Evolutionary conservation across 1,139 yeast species (phyloP), one percentile per base, ranked within the genome.

Genomic region (Nematodospora anomalae): DNA sequence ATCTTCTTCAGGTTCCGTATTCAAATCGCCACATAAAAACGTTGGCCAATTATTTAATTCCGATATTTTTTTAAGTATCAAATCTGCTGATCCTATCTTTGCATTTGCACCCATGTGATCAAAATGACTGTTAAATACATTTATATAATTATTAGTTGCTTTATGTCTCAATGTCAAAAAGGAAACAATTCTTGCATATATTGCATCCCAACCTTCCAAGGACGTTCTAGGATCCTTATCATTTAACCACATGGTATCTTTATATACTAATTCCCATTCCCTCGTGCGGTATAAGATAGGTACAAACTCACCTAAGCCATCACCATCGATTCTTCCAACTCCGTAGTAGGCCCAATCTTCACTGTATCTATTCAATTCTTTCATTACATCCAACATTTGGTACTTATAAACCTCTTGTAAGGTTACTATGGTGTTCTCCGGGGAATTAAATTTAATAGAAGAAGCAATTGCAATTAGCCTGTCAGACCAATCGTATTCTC

Each of bases 101-200:
- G 83, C 79, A 6, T 42, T 46, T 2, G 43, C 55, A 1, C 84
- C 84, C 30, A 58, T 50, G 44, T 78, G 80, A 50, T 79, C 84
- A 49, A 77, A 67, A 53, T 79, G 84, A 11, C 83, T 77, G 51
- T 76, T 75, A 56, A 72, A 74, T 18, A 76, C 64, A 43, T 76
- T 76, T 14, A 62, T 40, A 34, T 53, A 50, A 31, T 60, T 58
- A 3, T 50, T 53, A 1, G 64, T 53, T 1, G 40, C 38, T 27
- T 43, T 51, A 39, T 60, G 63, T 47, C 55, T 59, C 36, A 70
- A 58, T n/a, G 71, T 66, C 3, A 62, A 73, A 57, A 62, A 67
- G 4, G 78, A 65, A 20, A 64, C 67, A 16, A 76, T 71, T 34
- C 82, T 58, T 8, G 64, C 57, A 41, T 68, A 65, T 26, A 64